Conservation (phyloP, 2,329 filamentous ascomycete species). For the Hymenoscyphus occultus region DNA sequence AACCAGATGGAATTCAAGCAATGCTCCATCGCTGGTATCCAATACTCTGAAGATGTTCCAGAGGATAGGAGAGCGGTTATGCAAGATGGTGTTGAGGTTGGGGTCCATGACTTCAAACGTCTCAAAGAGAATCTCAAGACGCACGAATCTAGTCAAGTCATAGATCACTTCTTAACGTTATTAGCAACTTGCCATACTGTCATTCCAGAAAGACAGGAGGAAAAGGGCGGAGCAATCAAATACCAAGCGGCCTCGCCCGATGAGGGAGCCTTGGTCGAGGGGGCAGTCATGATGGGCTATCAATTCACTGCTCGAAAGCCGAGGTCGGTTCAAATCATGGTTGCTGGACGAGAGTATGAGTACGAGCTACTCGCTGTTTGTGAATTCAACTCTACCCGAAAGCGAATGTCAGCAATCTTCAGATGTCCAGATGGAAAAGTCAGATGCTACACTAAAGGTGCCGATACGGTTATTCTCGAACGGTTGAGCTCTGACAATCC, state of each 20-base stretch:
- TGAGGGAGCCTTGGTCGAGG: slow-evolving; percentile 93
- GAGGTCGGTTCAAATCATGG: slow-evolving; percentile 78
- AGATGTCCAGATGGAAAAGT: slow-evolving; percentile 95
- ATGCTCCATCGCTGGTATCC: slow-evolving; percentile 86
- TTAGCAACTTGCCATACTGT: slow-evolving; percentile 94
- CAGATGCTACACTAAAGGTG: slow-evolving; percentile 90
- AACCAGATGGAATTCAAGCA: slow-evolving; percentile 99
- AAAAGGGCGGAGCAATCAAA: slow-evolving; percentile 79
- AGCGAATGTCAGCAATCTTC: slow-evolving; percentile 97
- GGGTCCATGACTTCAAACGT: slow-evolving; percentile 66
- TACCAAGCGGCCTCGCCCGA: slow-evolving; percentile 98
- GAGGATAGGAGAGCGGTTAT: slow-evolving; percentile 81
- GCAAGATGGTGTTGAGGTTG: slow-evolving; percentile 72
- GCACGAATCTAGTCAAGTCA: slow-evolving; percentile 56
- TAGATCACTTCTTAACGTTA: slow-evolving; percentile 82
- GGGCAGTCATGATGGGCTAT: slow-evolving; percentile 82
- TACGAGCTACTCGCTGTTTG: slow-evolving; percentile 95
- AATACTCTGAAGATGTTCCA: slow-evolving; percentile 88
- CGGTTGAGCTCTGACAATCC: slow-evolving; percentile 80
- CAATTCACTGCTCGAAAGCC: slow-evolving; percentile 89
- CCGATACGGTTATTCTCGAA: slow-evolving; percentile 95
- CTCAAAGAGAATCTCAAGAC: slow-evolving; percentile 58
- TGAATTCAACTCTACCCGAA: slow-evolving; percentile 97
- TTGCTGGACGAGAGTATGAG: slow-evolving; percentile 68
- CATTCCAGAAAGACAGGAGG: slow-evolving; percentile 83